These are phyloP conservation scores for Picochlorum sp. DNA, from an alignment of 139 green algal species.

Conservation along the genomic window DNA sequence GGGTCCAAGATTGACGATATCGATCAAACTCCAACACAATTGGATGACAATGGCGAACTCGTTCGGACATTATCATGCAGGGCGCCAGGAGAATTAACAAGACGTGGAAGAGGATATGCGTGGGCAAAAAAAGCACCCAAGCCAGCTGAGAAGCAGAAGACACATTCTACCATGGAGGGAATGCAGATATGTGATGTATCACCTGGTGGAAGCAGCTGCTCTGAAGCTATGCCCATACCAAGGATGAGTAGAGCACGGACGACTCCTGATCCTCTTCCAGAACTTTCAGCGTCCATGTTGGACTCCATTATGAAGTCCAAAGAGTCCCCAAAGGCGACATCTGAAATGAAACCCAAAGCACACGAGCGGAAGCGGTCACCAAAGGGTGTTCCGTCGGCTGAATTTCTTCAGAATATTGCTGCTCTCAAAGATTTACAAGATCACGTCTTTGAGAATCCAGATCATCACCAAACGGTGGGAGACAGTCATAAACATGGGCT, in stretches of 20 bases:
- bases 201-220: background rate
- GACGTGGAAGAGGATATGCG: too few species aligned
- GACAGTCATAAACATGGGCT: background rate
- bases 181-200: too few species aligned
- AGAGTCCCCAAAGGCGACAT: background rate
- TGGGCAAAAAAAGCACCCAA: too few species aligned
- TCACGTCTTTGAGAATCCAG: background rate
- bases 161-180: too few species aligned
- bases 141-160: too few species aligned
- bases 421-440: background rate
- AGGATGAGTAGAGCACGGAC: slow-evolving; percentile 7
- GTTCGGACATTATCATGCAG: too few species aligned
- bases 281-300: background rate
- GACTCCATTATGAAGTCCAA: background rate
- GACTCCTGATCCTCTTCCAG: slow-evolving; percentile 5
- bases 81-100: too few species aligned
- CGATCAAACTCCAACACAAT: too few species aligned
- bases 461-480: background rate
- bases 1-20: too few species aligned
- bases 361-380: background rate
- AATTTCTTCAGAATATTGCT: slow-evolving; percentile 6
- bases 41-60: too few species aligned
- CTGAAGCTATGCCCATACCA: background rate
- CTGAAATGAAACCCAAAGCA: background rate
- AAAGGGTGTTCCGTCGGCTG: background rate